Base-by-base conservation (phyloP, 1,284 basidiomycete species). In the Malassezia obtusa region DNA sequence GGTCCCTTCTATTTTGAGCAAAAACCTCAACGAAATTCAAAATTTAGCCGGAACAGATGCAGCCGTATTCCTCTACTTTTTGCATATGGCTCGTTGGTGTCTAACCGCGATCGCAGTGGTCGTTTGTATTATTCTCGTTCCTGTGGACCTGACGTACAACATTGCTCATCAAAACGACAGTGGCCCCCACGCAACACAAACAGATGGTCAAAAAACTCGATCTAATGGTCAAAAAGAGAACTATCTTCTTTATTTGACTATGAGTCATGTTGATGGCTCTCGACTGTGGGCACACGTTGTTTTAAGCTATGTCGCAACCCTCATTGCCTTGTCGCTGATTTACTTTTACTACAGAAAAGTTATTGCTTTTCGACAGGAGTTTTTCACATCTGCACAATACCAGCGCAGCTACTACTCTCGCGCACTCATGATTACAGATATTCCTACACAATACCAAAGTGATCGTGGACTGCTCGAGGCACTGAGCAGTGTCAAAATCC, bases 51-150 rank as follows among this genome's bases (percentile, higher is more conserved):
- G 80, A 28, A 64, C 95, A 19, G 94, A 99, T 73, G 92, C 91
- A 0, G 85, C 89, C 45, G 81, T 86, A 12, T 99, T 88, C 75
- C 81, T 99, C 17, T 85, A 91, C 21, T 95, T 98, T 74, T 80
- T 86, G 25, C 83, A 89, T 57, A 83, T 99, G 78, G 80, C 87
- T 68, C 83, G 89, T 24, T 60, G 50, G 47, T 61, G 65, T 49
- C 54, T 64, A 30, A 61, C 63, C 19, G 56, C 59, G 1, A 56
- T 73, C 21, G 64, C 66, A 28, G 25, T 71, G 46, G 76, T 89
- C 45, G 79, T 82, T 38, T 86, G 85, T 62, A 82, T 78, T 15
- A 78, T 89, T 32, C 82, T 95, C 57, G 80, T 94, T 54, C 87
- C 88, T 22, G 78, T 89, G 76, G 86, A 89, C 67, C 76, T 72